Base-by-base conservation (phyloP, 176 grass and related monocot genomes). In the Lolium rigidum region DNA sequence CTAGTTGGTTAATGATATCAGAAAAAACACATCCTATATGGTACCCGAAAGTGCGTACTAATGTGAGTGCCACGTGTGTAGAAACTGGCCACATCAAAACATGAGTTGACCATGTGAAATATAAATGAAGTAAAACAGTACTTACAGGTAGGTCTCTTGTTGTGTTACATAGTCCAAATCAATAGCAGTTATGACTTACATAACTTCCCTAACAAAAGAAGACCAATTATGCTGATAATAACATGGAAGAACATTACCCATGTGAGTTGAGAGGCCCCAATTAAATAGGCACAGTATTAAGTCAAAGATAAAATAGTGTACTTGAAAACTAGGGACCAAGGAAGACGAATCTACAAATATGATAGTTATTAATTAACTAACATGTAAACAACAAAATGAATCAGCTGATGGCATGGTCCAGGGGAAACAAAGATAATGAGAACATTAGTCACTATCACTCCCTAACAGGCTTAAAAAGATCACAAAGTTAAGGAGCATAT, bases 141-240 rank as follows among this genome's bases (percentile, higher is more conserved):
- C 97, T 95, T 93, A 99, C 97, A 99, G 94, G 62, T 99, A 99
- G 87, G 60, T 94, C 80, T 99, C 94, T 74, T 91, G 81, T 49
- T 88, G 90, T 48, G 86, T 96, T 57, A 95, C 82, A 54, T 99
- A 99, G 82, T 99, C 94, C 17, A 99, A 22, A 9, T 71, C 80
- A 87, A 99, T 93, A 64, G 94, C 92, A 87, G 90, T 94, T 78
- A 91, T 25, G 84, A 99, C 94, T 79, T 96, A 86, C 10, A n/a
- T n/a, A 94, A 77, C 76, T 94, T 99, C 64, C 97, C 97, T 88
- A 88, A 94, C 78, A 91, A 78, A 93, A 99, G 94, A 77, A 99
- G 94, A 59, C 94, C 94, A 70, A 96, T 13, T 73, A 88, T 94
- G 85, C 97, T 96, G 68, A 96, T 31, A 72, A 89, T 71, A 38